These are phyloP conservation scores for Vitis cinerea DNA, from an alignment of 164 flowering plant species.

Conservation along the genomic window DNA sequence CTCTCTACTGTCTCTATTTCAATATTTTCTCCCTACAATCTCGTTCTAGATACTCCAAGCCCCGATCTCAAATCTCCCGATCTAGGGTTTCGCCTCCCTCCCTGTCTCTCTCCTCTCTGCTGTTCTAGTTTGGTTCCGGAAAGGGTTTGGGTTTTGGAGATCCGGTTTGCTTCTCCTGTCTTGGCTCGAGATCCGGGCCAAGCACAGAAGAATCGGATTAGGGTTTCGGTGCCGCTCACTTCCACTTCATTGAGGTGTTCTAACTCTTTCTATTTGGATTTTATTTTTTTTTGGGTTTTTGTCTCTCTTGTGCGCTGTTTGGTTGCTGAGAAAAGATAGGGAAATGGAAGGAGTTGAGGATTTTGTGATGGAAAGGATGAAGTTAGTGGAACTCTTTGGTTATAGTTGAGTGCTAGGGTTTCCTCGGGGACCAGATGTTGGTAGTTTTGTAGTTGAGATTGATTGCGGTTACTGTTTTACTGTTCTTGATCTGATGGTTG, in stretches of 20 bases:
- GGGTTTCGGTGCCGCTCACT: constrained; percentile 1
- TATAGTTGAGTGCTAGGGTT: background rate
- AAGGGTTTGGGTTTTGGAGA: constrained; percentile 20
- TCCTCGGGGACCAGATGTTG: too few species aligned
- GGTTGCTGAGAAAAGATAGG: background rate
- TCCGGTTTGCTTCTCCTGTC: constrained; percentile 42
- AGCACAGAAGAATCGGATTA: constrained; percentile 42
- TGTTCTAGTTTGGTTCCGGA: background rate
- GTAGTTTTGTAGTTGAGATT: too few species aligned
- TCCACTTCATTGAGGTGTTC: background rate
- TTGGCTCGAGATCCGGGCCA: constrained; percentile 86
- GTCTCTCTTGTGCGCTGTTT: background rate
- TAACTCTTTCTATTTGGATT: background rate
- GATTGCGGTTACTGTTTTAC: too few species aligned
- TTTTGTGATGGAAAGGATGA: background rate
- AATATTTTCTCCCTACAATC: background rate
- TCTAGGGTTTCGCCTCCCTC: constrained; percentile 15
- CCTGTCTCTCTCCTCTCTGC: background rate
- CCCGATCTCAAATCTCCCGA: background rate
- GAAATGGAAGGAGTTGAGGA: background rate
- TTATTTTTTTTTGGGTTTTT: background rate
- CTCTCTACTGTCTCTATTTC: constrained; percentile 9
- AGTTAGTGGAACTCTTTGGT: background rate
- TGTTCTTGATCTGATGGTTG: background rate
- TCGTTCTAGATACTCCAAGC: background rate